Conservation (phyloP, 805 yeast genomes). For the Monosporozyma servazzii region DNA sequence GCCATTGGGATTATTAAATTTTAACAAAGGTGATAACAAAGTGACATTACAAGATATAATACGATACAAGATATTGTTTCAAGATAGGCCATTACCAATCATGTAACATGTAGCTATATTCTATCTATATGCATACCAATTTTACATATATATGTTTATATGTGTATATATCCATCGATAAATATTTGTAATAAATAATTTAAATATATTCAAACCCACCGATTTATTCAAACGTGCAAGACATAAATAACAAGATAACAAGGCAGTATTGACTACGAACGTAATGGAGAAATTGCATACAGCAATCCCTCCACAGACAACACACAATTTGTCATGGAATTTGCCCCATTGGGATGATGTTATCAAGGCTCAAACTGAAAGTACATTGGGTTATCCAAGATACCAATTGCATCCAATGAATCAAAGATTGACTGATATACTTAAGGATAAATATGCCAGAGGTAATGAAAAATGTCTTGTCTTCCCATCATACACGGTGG, state of each 20-base stretch:
- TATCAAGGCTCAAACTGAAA: slow-evolving; percentile 67
- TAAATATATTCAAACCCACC: background rate
- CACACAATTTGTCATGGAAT: slow-evolving; percentile 91
- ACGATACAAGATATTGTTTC: slow-evolving; percentile 49
- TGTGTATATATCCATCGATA: background rate
- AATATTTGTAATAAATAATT: background rate
- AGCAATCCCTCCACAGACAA: slow-evolving; percentile 80
- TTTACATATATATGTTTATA: background rate
- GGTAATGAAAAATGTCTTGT: slow-evolving; percentile 67
- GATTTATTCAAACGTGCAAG: background rate
- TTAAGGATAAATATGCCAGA: slow-evolving; percentile 67
- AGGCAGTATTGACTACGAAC: background rate
- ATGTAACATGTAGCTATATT: slow-evolving; percentile 39
- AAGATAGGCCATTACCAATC: slow-evolving; percentile 65
- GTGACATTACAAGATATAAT: slow-evolving; percentile 54
- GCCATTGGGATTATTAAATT: slow-evolving; percentile 55
- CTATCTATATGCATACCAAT: background rate
- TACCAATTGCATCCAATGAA: slow-evolving; percentile 61
- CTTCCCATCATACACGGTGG: slow-evolving; percentile 69
- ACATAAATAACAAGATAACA: background rate
- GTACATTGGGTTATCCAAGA: slow-evolving; percentile 51
- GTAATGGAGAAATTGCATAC: slow-evolving; percentile 46
- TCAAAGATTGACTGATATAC: slow-evolving; percentile 42
- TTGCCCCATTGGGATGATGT: slow-evolving; percentile 93
- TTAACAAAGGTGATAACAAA: slow-evolving; percentile 26